Percentiles rank a stretch among this genome's conserved stretches.
phyloP scores from a whole-genome alignment of 2,329 filamentous ascomycete genomes.

The Pezicula radicicola region DNA sequence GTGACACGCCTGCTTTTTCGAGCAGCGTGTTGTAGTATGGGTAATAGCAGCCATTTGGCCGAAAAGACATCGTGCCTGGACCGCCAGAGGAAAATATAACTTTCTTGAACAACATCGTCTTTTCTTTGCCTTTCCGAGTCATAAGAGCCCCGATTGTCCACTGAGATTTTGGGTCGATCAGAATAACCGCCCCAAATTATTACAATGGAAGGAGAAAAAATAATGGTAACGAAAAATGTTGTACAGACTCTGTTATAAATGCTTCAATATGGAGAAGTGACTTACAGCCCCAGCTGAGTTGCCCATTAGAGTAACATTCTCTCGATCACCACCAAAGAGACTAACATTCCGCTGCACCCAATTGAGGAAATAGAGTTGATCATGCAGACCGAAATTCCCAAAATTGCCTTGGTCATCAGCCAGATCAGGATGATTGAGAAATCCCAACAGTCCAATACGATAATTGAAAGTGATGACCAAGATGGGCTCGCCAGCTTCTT shows the following conservation, averaged over 20 bases:
- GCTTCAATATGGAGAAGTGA: too few relatives aligned
- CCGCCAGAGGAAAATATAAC: not conserved
- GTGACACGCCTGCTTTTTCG: not conserved
- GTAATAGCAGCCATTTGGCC: not conserved
- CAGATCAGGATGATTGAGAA: not conserved
- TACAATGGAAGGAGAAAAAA: too few relatives aligned
- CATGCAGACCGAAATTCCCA: slow-evolving; percentile 49
- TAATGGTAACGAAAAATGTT: too few relatives aligned
- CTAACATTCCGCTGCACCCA: slow-evolving; percentile 52
- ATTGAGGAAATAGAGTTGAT: slow-evolving; percentile 47
- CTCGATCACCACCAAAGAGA: slow-evolving; percentile 48
- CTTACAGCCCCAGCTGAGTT: slow-evolving; percentile 46
- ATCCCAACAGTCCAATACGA: slow-evolving; percentile 26
- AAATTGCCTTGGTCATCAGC: slow-evolving; percentile 32
- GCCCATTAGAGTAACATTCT: slow-evolving; percentile 49
- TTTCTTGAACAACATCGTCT: not conserved
- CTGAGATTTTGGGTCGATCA: too few relatives aligned
- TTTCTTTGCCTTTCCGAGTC: not conserved
- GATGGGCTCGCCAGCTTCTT: not conserved
- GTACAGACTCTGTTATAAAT: too few relatives aligned
- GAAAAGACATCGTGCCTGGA: not conserved
- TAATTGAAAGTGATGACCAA: slow-evolving; percentile 40
- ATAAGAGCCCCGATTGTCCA: not conserved
- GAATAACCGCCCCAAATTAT: too few relatives aligned
- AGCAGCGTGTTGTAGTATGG: not conserved